These are phyloP conservation scores for Diophrys appendiculata DNA, from an alignment of 73 alveolate genomes.

Conservation along the genomic window DNA sequence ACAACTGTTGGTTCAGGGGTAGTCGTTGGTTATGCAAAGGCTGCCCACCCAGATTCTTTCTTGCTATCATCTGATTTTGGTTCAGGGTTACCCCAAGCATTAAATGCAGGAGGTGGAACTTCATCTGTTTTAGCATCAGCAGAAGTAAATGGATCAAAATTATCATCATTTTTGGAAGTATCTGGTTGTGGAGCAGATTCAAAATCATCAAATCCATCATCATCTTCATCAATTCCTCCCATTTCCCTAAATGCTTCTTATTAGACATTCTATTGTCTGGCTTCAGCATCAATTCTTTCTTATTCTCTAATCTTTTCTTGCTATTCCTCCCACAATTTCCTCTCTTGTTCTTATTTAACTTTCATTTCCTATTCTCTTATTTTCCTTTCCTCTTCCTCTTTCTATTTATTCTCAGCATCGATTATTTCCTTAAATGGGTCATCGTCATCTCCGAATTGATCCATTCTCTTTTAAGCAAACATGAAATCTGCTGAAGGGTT, in stretches of 20 bases:
- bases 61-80: neutral
- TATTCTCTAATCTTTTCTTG: neutral
- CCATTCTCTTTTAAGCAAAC: neutral
- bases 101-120: neutral
- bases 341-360: neutral
- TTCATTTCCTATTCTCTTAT: neutral
- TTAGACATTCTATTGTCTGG: too few relatives aligned
- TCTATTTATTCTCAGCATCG: neutral
- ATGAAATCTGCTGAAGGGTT: neutral
- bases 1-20: too few relatives aligned
- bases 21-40: neutral
- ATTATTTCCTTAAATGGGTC: neutral
- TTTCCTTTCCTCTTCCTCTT: neutral
- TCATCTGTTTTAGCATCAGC: neutral
- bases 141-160: neutral
- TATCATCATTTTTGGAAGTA: neutral
- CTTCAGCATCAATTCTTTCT: too few relatives aligned
- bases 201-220: neutral
- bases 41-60: constrained; percentile 1
- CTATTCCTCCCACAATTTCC: neutral
- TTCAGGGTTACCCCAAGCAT: neutral
- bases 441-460: neutral
- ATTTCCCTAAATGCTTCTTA: too few relatives aligned
- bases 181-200: neutral
- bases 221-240: neutral